These are phyloP conservation scores for Nadsonia commutata DNA, from an alignment of 1,139 yeast genomes.

Conservation along the genomic window DNA sequence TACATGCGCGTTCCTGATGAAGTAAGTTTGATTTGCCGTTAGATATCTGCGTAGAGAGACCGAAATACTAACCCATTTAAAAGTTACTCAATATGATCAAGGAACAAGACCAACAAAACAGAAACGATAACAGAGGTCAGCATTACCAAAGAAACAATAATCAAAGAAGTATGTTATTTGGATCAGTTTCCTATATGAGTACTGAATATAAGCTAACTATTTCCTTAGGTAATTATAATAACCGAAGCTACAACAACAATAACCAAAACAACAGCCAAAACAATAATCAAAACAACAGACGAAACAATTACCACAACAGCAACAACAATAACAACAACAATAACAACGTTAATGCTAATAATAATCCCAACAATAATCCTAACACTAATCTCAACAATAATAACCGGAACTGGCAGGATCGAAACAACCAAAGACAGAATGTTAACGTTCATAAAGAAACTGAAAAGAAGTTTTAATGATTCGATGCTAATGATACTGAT, in stretches of 20 bases:
- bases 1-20: conserved; percentile 50
- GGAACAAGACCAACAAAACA: conserved; percentile 27
- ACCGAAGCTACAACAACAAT: conserved; percentile 16
- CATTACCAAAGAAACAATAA: conserved; percentile 49
- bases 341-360: conserved; percentile 9
- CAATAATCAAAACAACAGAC: conserved; percentile 16
- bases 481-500: no score
- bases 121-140: conserved; percentile 30
- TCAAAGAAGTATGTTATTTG: conserved; percentile 24
- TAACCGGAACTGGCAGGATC: conserved; percentile 2
- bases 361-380: conserved; percentile 8
- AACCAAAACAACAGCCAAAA: conserved; percentile 21
- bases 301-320: conserved; percentile 20
- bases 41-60: no score
- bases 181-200: no score
- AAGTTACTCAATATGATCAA: conserved; percentile 36
- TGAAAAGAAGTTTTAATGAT: background rate
- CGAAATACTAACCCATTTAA: background rate
- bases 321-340: conserved; percentile 17
- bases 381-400: background rate
- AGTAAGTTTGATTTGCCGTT: no score
- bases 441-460: background rate
- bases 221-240: conserved; percentile 8
- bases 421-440: background rate
- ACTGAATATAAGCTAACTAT: conserved; percentile 8